phyloP scores from a whole-genome alignment of 179 eudicot genomes.

The Heliamphora pulchella region DNA sequence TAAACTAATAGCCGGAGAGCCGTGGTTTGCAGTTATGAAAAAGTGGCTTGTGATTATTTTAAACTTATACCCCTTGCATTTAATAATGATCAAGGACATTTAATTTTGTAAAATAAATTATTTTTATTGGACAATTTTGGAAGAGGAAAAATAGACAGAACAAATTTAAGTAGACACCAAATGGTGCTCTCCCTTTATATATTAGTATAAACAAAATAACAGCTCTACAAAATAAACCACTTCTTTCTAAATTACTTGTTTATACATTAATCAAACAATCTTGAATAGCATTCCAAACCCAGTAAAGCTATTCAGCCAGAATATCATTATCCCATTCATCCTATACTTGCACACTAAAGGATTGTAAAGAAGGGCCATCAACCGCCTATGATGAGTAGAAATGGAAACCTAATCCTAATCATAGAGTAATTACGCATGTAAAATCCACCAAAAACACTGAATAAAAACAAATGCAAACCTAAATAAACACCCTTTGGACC shows the following conservation, averaged over 20 bases:
- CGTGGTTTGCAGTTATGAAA: too few relatives aligned
- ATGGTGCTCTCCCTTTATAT: too few relatives aligned
- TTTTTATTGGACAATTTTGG: too few relatives aligned
- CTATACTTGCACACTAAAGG: neutral
- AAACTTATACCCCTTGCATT: too few relatives aligned
- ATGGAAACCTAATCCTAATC: neutral
- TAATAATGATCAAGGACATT: too few relatives aligned
- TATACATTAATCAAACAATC: neutral
- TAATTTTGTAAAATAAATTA: too few relatives aligned
- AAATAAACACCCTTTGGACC: slow-evolving; percentile 10
- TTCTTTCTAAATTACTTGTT: neutral
- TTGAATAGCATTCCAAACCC: neutral
- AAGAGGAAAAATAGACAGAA: too few relatives aligned
- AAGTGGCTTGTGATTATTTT: too few relatives aligned
- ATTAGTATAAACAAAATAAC: neutral
- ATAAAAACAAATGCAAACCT: neutral
- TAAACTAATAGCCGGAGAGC: too few relatives aligned
- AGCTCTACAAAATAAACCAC: neutral
- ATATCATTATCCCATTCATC: neutral
- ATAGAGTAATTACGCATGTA: neutral
- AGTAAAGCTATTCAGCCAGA: neutral
- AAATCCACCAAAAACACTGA: slow-evolving; percentile 5
- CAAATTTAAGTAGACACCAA: too few relatives aligned
- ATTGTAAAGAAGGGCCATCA: neutral
- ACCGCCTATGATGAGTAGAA: neutral